Evolutionary conservation across 257 asterid species (phyloP).

Genomic region (Linaria vulgaris): DNA sequence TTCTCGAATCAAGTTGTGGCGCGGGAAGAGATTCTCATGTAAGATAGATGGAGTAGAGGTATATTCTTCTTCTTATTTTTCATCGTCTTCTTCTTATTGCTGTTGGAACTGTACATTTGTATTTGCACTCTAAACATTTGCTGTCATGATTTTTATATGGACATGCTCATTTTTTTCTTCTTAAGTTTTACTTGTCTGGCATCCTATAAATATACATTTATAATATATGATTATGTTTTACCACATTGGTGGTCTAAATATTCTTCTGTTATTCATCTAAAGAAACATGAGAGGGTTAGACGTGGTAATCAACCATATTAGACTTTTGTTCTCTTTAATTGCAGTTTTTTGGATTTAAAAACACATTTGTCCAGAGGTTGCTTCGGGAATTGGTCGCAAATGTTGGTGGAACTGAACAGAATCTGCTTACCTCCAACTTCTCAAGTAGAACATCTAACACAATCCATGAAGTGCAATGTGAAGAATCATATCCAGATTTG

Average conservation of each 20-base stretch:
- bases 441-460: conserved; percentile 38
- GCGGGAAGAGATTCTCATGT: conserved; percentile 79
- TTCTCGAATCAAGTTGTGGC: conserved; percentile 57
- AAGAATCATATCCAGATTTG: conserved; percentile 36
- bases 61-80: conserved; percentile 12
- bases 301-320: conserved; percentile 6
- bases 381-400: conserved; percentile 81
- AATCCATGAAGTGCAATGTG: conserved; percentile 30
- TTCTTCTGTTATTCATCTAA: conserved; percentile 14
- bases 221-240: background rate
- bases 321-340: conserved; percentile 24
- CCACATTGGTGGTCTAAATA: conserved; percentile 12
- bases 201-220: background rate
- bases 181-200: background rate
- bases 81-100: background rate
- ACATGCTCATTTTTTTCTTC: background rate
- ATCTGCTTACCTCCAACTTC: conserved; percentile 34
- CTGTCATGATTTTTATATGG: background rate
- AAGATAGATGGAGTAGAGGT: conserved; percentile 94
- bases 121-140: background rate
- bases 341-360: conserved; percentile 92
- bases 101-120: background rate
- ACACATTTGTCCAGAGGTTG: conserved; percentile 79
- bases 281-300: conserved; percentile 18
- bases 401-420: conserved; percentile 56